These are phyloP conservation scores for Xylariaceae sp. DNA, from an alignment of 2,329 filamentous ascomycete species.

Conservation along the genomic window DNA sequence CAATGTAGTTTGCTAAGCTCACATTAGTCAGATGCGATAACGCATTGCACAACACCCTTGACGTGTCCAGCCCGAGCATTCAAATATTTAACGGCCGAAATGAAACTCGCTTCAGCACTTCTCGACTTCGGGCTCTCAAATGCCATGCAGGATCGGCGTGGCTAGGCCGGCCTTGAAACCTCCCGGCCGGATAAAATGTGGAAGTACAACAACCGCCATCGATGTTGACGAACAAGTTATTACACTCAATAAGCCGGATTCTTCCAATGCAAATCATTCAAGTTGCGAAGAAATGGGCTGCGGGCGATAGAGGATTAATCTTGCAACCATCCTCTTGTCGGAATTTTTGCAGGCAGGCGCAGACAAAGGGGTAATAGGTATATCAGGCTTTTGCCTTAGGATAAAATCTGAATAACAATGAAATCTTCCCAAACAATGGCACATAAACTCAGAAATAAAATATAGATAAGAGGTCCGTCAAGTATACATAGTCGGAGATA, in stretches of 20 bases:
- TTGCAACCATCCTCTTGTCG: too few relatives aligned
- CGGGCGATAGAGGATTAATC: too few relatives aligned
- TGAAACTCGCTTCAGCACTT: conserved; percentile 1
- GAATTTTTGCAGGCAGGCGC: too few relatives aligned
- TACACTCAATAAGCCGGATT: neutral
- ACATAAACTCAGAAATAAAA: too few relatives aligned
- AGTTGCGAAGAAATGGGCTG: too few relatives aligned
- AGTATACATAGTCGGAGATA: too few relatives aligned
- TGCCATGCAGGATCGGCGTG: conserved; percentile 10
- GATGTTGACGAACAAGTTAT: neutral
- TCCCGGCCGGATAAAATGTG: conserved; percentile 8
- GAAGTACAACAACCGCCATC: neutral
- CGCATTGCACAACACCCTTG: neutral
- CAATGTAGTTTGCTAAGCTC: neutral
- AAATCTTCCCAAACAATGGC: too few relatives aligned
- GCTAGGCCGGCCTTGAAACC: conserved; percentile 1
- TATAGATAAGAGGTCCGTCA: too few relatives aligned
- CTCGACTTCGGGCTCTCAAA: neutral
- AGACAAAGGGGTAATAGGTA: too few relatives aligned
- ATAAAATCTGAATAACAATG: too few relatives aligned
- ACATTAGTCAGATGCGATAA: neutral
- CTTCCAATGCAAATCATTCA: neutral
- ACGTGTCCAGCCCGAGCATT: neutral
- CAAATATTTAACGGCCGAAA: neutral
- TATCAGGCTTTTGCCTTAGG: too few relatives aligned